phyloP scores from a whole-genome alignment of 306 rosid genomes.

The Malus orientalis region DNA sequence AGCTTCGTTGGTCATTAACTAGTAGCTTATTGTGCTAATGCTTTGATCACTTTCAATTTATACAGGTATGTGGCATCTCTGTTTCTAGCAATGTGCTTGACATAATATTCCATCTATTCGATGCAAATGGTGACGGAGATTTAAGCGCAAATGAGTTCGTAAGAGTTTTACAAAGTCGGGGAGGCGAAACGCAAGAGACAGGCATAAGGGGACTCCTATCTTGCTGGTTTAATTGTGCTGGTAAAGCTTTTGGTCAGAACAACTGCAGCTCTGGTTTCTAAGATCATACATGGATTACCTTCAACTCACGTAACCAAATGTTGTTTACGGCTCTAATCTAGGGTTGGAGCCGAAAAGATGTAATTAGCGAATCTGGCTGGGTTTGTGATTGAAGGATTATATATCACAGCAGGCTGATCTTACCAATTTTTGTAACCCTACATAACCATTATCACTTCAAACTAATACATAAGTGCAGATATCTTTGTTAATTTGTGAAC shows the following conservation, averaged over 20 bases:
- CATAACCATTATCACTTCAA: not conserved
- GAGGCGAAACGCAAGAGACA: slow-evolving; percentile 5
- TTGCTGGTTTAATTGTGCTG: slow-evolving; percentile 49
- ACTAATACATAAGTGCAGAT: not conserved
- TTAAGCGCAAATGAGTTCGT: slow-evolving; percentile 58
- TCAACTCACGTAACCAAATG: not conserved
- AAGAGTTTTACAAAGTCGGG: slow-evolving; percentile 50
- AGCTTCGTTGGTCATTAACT: not conserved
- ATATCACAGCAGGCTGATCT: not conserved
- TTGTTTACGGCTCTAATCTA: not conserved
- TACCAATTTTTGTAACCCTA: not conserved
- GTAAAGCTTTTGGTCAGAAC: slow-evolving; percentile 32
- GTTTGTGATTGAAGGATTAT: not conserved
- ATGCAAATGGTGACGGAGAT: slow-evolving; percentile 53
- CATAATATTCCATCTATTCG: slow-evolving; percentile 70
- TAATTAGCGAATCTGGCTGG: not conserved
- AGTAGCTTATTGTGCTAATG: not conserved
- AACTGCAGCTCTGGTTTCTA: slow-evolving; percentile 22
- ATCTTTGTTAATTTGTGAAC: not conserved
- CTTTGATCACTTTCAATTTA: not conserved
- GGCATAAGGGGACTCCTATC: slow-evolving; percentile 39
- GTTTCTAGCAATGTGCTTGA: slow-evolving; percentile 47
- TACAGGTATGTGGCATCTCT: slow-evolving; percentile 58
- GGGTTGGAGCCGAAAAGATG: not conserved
- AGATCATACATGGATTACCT: not conserved